These are phyloP conservation scores for Salvia rosmarinus DNA, from an alignment of 257 asterid species.

Conservation along the genomic window DNA sequence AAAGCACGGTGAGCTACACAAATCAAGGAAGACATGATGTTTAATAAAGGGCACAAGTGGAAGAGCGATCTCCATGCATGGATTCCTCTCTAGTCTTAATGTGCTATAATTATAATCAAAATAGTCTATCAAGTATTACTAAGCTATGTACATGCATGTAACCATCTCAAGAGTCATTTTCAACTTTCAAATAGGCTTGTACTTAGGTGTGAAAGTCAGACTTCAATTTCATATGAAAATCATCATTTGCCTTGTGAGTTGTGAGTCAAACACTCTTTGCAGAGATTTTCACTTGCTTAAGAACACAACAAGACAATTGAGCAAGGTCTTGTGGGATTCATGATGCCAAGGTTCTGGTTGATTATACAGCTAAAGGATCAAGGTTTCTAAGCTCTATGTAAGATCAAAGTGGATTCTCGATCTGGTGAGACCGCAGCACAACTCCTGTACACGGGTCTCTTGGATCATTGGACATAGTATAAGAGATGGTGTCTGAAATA, in stretches of 20 bases:
- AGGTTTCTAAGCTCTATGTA: too few species aligned
- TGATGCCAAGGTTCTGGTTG: too few species aligned
- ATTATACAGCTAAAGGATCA: too few species aligned
- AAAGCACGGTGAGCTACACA: background rate
- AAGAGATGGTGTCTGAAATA: background rate
- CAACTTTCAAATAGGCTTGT: background rate
- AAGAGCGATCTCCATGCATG: background rate
- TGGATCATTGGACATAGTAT: too few species aligned
- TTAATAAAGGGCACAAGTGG: background rate
- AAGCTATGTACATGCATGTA: background rate
- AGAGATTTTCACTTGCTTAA: too few species aligned
- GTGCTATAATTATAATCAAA: background rate
- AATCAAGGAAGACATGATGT: background rate
- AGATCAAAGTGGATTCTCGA: too few species aligned
- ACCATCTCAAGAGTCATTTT: background rate
- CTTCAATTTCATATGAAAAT: background rate
- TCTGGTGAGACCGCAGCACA: too few species aligned
- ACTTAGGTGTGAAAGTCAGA: background rate
- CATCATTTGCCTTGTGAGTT: too few species aligned
- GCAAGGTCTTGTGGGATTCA: too few species aligned
- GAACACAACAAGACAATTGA: too few species aligned
- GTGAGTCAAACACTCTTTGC: too few species aligned
- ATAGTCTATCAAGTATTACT: background rate
- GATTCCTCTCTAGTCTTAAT: background rate
- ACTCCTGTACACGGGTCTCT: too few species aligned